Base-by-base conservation (phyloP, 2,329 filamentous ascomycete species). In the Exophiala lecanii-corni region DNA sequence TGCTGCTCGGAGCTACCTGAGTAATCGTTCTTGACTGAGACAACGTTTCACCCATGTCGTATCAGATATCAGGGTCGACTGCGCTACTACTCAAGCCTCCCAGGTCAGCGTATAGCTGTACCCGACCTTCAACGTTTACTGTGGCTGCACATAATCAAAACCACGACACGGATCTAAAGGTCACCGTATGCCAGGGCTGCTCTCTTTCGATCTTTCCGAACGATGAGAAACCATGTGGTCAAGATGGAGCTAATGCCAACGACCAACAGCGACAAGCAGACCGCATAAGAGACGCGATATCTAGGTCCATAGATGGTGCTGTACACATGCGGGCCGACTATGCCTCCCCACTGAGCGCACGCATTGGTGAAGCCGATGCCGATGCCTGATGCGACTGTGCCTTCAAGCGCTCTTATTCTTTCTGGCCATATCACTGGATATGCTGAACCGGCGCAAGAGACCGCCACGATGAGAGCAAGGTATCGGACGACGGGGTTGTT, bases 391-490 rank as follows among this genome's bases (percentile, higher is more conserved):
- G 64, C 62, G 2, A 65, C 59, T 1, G 67, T 68, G 10, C 66
- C 65, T 18, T 69, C 59, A 7, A 67, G 56, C 0, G 59, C 66
- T 16, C 66, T 60, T 39, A 69, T 69, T 1, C 66, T 61, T 48
- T 69, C 67, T 5, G 65, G 66, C 66, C 66, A 70, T 49, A 69
- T 69, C 30, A 69, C 62, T 0, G 66, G 66, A 43, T 67, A 69
- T 4, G 64, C 64, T 4, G 63, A 68, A 2, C 65, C 64, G 1
- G 65, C 61, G 39, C 63, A 68, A 55, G 46, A 49, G 7, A 45
- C 42, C 19, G 48, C 48, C 10, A 50, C 44, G 20, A 47, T 50
- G 21, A 50, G 36, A 3, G 44, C 39, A 4, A 50, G 30, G 33
- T 50, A 50, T 25, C 46, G 47, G 20, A 50, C 44, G 16, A 42